phyloP scores from a whole-genome alignment of 306 rosid species.

The Quercus aquifolioides region DNA sequence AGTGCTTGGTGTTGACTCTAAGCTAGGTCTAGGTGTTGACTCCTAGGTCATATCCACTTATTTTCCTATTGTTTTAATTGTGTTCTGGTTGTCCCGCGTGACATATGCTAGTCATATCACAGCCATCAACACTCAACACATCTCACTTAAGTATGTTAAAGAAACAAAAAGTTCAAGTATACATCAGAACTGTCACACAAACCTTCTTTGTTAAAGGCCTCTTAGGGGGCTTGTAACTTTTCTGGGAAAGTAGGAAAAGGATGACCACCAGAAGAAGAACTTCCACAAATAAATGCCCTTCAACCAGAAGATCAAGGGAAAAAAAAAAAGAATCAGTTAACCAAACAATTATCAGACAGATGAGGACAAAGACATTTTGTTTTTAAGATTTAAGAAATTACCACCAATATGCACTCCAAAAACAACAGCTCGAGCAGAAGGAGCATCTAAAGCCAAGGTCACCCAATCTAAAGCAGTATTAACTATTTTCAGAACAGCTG shows the following conservation, averaged over 20 bases:
- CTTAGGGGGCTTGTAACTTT: conserved; percentile 97
- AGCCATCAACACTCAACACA: not conserved
- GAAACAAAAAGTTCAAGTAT: not conserved
- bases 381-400: conserved; percentile 27
- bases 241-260: conserved; percentile 81
- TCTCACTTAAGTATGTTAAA: not conserved
- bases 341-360: not conserved
- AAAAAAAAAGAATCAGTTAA: not conserved
- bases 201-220: conserved; percentile 89
- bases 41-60: too few relatives aligned
- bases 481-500: conserved; percentile 37
- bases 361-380: not conserved
- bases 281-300: conserved; percentile 89
- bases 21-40: too few relatives aligned
- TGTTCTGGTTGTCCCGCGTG: too few relatives aligned
- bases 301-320: conserved; percentile 19
- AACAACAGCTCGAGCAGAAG: conserved; percentile 88
- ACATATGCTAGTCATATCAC: not conserved
- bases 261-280: conserved; percentile 80
- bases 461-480: conserved; percentile 67
- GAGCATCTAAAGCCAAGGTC: conserved; percentile 57
- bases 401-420: conserved; percentile 87
- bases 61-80: too few relatives aligned
- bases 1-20: too few relatives aligned
- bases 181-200: conserved; percentile 12